phyloP scores from a whole-genome alignment of 1,284 basidiomycete species.

The Pyrrhoderma noxium region DNA sequence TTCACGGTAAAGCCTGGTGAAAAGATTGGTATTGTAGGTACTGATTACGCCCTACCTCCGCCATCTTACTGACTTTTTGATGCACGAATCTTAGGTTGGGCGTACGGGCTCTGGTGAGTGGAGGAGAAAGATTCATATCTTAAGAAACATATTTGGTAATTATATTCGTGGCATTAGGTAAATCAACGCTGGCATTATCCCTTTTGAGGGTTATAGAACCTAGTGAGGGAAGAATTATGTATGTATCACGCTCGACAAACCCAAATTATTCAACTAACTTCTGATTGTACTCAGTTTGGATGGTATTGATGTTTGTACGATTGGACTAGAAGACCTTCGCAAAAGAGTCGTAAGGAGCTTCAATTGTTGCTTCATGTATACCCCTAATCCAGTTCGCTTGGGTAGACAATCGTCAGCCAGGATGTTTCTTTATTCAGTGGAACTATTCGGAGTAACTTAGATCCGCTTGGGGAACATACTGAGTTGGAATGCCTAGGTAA shows the following conservation, averaged over 20 bases:
- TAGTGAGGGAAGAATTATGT: slow-evolving; percentile 62
- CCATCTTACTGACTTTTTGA: neutral
- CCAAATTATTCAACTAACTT: neutral
- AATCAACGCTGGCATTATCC: slow-evolving; percentile 69
- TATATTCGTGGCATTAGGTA: slow-evolving; percentile 34
- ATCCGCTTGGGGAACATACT: slow-evolving; percentile 59
- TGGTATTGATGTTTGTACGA: slow-evolving; percentile 72
- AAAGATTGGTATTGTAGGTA: slow-evolving; percentile 63
- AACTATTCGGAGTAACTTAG: slow-evolving; percentile 73
- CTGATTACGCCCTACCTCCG: neutral
- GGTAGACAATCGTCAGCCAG: slow-evolving; percentile 72
- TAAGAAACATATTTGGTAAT: slow-evolving; percentile 23
- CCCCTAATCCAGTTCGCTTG: too few relatives aligned
- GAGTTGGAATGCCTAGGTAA: slow-evolving; percentile 51
- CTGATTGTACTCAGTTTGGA: slow-evolving; percentile 49
- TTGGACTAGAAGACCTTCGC: slow-evolving; percentile 79
- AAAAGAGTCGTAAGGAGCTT: slow-evolving; percentile 26
- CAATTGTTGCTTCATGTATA: neutral
- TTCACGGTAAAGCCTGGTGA: slow-evolving; percentile 69
- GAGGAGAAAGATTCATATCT: slow-evolving; percentile 20
- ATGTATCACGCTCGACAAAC: slow-evolving; percentile 20
- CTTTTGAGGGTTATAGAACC: slow-evolving; percentile 79
- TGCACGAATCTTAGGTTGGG: slow-evolving; percentile 39
- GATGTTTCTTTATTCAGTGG: slow-evolving; percentile 84
- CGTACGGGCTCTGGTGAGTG: slow-evolving; percentile 54